These are phyloP conservation scores for Brassica napus DNA, from an alignment of 345 rosid genomes.

Conservation along the genomic window Da-Ae NC_063450.1:54565001-54565500, in stretches of 20 bases:
- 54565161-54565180: neutral
- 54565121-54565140: neutral
- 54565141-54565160: neutral
- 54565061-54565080: neutral
- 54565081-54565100: neutral
- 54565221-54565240: neutral
- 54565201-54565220: neutral
- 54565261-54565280: neutral
- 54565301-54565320: neutral
- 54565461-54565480: neutral
- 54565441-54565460: neutral
- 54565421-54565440: neutral
- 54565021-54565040: neutral
- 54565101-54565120: neutral
- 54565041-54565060: neutral
- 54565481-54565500: neutral
- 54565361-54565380: neutral
- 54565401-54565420: neutral
- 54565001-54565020: neutral
- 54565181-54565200: neutral
- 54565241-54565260: neutral
- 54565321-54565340: neutral
- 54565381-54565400: neutral
- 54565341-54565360: neutral
- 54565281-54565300: neutral